These are phyloP conservation scores for Malus hybrid DNA, from an alignment of 331 rosid species.

Conservation along the genomic window DNA sequence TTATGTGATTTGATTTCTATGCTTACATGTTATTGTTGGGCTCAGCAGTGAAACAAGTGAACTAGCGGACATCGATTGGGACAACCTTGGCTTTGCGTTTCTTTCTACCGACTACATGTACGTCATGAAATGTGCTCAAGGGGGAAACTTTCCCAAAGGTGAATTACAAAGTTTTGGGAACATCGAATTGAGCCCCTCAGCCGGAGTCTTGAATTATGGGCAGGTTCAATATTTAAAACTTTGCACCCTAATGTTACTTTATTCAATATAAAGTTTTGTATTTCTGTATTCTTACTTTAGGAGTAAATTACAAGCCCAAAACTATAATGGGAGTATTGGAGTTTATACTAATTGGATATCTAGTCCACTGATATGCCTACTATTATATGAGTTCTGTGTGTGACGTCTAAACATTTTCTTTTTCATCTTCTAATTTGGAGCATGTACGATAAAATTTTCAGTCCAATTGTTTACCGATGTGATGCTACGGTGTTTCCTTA, in stretches of 20 bases:
- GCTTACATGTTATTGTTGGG: not conserved
- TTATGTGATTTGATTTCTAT: not conserved
- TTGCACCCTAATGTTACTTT: not conserved
- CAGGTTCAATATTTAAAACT: constrained; percentile 45
- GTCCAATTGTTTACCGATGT: too few relatives aligned
- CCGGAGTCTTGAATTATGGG: constrained; percentile 88
- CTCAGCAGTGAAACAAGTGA: constrained; percentile 36
- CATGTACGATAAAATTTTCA: too few relatives aligned
- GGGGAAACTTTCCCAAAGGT: constrained; percentile 60
- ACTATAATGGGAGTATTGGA: not conserved
- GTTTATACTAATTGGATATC: not conserved
- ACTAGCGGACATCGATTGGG: constrained; percentile 74
- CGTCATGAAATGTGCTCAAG: constrained; percentile 58
- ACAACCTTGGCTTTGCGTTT: constrained; percentile 77
- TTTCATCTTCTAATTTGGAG: too few relatives aligned
- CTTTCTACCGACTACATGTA: constrained; percentile 85
- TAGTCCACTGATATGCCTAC: not conserved
- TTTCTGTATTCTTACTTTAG: not conserved
- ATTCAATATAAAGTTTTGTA: not conserved
- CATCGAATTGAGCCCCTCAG: constrained; percentile 80
- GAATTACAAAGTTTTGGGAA: constrained; percentile 83
- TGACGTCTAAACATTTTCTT: too few relatives aligned
- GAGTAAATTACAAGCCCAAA: not conserved
- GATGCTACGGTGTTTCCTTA: too few relatives aligned
- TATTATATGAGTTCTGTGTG: not conserved